Base-by-base conservation (phyloP, 139 green algal genomes). In the Eudorina sp. region DNA sequence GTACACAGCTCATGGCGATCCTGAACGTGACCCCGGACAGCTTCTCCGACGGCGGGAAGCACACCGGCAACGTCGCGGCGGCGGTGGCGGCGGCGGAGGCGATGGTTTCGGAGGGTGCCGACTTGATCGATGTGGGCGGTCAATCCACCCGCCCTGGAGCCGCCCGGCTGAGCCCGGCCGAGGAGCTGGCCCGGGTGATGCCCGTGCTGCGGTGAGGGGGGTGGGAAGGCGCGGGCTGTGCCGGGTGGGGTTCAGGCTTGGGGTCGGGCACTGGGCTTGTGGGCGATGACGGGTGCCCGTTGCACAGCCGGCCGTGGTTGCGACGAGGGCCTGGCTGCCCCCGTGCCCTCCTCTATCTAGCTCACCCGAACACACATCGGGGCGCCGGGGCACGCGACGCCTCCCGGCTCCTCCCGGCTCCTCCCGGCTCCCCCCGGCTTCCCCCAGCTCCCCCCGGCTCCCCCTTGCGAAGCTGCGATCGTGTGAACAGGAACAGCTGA, bases 21-120 rank as follows among this genome's bases (percentile, higher is more conserved):
- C 92, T 99, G 0, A 99, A 99, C 86, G 85, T 97, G n/a, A 99
- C 98, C 0, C 98, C 98, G 27, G 98, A 99, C 95, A 98, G 93
- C 88, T 99, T 99, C 94, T 98, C 94, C 70, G 98, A 99, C 88
- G 97, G 96, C 16, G 97, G 95, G 8, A 80, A 86, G 45, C 53
- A 45, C 36, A 46, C 16, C 19, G 69, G 70, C 60, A 80, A 29
- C 73, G 73, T 94, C 46, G 79, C 73, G 25, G 82, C 58, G 2
- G 97, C 92, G 3, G 86, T 98, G 62, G 82, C n/a, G 34, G 74
- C 91, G 34, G 97, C 96, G 21, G n/a, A 82, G 46, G 29, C 48
- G 0, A 94, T 98, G 95, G 93, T 96, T n/a, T 84, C 74, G 0
- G 92, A 96, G 43, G 97, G 98, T 0, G 97, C 96, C 4, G 91